Conservation (phyloP, 2,329 filamentous ascomycete species). For the Orbilia oligospora region DNA sequence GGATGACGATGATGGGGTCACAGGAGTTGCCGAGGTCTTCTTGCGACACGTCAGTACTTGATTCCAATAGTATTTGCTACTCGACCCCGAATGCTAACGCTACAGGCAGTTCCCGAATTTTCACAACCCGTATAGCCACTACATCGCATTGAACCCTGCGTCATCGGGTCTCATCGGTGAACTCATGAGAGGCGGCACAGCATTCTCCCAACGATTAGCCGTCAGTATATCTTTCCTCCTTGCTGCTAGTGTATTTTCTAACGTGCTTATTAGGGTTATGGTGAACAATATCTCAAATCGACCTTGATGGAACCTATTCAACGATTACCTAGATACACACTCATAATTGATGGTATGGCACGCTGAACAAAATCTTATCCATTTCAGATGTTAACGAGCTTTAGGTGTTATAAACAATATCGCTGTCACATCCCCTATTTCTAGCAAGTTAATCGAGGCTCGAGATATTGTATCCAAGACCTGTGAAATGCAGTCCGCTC, state of each 20-base stretch:
- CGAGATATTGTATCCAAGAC: conserved; percentile 96
- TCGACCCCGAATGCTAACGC: not conserved
- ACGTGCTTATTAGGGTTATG: conserved; percentile 74
- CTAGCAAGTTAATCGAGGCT: conserved; percentile 86
- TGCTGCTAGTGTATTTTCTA: not conserved
- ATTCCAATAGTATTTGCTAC: not conserved
- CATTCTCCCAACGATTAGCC: conserved; percentile 80
- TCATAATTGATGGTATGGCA: conserved; percentile 83
- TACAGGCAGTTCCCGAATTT: conserved; percentile 83
- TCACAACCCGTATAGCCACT: conserved; percentile 89
- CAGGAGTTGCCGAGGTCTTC: conserved; percentile 63
- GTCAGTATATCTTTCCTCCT: conserved; percentile 11
- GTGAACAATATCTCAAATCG: conserved; percentile 91
- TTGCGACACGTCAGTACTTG: conserved; percentile 55
- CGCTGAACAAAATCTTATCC: not conserved
- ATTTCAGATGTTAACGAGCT: not conserved
- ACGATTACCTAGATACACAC: conserved; percentile 90
- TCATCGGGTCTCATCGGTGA: conserved; percentile 52
- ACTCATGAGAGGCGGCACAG: conserved; percentile 73
- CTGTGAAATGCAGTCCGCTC: conserved; percentile 86
- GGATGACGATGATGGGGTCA: conserved; percentile 74
- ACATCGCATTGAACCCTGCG: conserved; percentile 73
- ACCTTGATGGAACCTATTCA: conserved; percentile 97
- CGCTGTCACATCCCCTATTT: conserved; percentile 86
- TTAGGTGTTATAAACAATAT: conserved; percentile 83